Evolutionary conservation across 2,329 filamentous ascomycete species (phyloP).

Genomic region (Purpureocillium takamizusanense): DNA sequence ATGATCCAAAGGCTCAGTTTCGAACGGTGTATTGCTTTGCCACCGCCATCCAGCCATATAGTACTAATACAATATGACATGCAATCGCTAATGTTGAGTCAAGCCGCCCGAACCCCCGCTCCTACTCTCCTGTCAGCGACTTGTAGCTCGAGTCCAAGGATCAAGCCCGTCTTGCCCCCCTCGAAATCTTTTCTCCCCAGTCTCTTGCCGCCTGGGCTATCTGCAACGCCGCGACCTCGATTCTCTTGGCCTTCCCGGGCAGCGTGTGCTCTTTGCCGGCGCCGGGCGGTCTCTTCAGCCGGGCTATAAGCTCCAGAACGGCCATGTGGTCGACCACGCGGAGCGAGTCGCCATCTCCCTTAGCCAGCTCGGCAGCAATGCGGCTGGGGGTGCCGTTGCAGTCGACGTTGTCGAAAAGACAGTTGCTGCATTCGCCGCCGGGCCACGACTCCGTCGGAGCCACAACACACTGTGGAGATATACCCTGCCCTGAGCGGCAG

Average conservation of each 20-base stretch:
- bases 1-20: too few relatives aligned
- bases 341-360: too few relatives aligned
- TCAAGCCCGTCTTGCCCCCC: conserved; percentile 3
- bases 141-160: too few relatives aligned
- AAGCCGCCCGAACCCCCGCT: too few relatives aligned
- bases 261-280: conserved; percentile 10
- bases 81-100: too few relatives aligned
- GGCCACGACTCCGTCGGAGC: conserved; percentile 3
- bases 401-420: conserved; percentile 11
- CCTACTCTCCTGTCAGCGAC: too few relatives aligned
- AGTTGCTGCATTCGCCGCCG: conserved; percentile 14
- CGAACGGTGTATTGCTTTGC: too few relatives aligned
- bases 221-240: conserved; percentile 15
- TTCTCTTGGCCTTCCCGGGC: conserved; percentile 11
- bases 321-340: conserved; percentile 14
- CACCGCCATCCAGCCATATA: too few relatives aligned
- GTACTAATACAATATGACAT: too few relatives aligned
- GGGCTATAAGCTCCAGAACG: conserved; percentile 17
- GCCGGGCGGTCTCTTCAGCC: conserved; percentile 10
- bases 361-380: too few relatives aligned
- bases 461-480: conserved; percentile 15
- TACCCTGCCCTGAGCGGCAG: conserved; percentile 13
- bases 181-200: conserved; percentile 13
- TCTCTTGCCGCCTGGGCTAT: conserved; percentile 16
- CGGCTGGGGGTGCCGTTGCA: conserved; percentile 1